Percentiles rank a stretch among this genome's conserved stretches.
phyloP scores from a whole-genome alignment of 108 stramenopile species.

The Stephanodiscus minutulus region DNA sequence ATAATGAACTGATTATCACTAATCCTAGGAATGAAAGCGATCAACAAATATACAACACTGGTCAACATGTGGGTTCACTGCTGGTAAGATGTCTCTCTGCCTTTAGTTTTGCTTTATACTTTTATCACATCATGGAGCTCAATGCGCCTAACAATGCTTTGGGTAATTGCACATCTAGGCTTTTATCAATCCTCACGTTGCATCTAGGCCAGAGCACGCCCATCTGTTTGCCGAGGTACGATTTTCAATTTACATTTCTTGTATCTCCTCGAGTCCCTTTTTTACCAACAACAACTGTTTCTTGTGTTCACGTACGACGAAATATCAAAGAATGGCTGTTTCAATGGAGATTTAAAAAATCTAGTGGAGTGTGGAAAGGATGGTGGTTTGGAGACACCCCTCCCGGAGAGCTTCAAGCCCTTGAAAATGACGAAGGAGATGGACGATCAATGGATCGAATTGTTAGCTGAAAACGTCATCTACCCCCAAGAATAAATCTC shows the following conservation, averaged over 20 bases:
- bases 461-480: not conserved
- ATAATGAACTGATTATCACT: conserved; percentile 10
- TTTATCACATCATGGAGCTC: not conserved
- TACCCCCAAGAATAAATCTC: not conserved
- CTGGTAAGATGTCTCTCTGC: conserved; percentile 7
- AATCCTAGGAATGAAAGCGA: not conserved
- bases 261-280: not conserved
- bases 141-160: not conserved
- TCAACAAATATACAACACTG: conserved; percentile 10
- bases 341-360: not conserved
- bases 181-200: conserved; percentile 55
- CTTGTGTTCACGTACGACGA: not conserved
- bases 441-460: conserved; percentile 2
- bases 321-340: not conserved
- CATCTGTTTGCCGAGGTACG: conserved; percentile 3
- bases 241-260: not conserved
- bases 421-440: not conserved
- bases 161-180: conserved; percentile 22
- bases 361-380: not conserved
- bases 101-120: not conserved
- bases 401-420: conserved; percentile 3
- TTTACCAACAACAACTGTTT: not conserved
- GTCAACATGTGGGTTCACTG: conserved; percentile 49
- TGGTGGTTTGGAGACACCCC: not conserved
- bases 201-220: conserved; percentile 26